Evolutionary conservation across 2,329 filamentous ascomycete genomes (phyloP).

Genomic region (Dactylellina sp.): DNA sequence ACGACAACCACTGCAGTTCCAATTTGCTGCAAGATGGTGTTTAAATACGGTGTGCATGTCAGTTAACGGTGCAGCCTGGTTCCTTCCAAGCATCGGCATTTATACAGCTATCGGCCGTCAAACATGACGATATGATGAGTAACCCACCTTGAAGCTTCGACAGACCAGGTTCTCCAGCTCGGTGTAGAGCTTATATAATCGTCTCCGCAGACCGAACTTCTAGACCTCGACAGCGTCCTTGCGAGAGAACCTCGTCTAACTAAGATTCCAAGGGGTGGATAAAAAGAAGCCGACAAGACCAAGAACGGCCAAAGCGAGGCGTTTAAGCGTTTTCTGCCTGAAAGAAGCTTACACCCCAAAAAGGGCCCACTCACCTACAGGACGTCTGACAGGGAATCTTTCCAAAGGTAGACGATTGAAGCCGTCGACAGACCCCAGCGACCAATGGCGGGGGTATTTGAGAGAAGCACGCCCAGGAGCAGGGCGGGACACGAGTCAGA

Average conservation of each 20-base stretch:
- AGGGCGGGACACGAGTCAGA: conserved; percentile 41
- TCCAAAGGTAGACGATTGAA: conserved; percentile 45
- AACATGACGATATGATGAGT: too few relatives aligned
- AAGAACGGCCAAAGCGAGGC: neutral
- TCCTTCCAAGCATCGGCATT: neutral
- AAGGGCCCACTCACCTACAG: neutral
- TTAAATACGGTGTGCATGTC: too few relatives aligned
- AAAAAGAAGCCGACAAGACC: conserved; percentile 15
- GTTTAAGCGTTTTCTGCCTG: conserved; percentile 32
- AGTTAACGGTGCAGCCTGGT: too few relatives aligned
- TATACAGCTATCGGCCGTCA: neutral
- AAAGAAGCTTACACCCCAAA: conserved; percentile 20
- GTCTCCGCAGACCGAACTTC: conserved; percentile 21
- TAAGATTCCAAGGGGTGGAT: neutral
- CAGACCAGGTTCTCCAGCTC: too few relatives aligned
- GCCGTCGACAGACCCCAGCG: conserved; percentile 20
- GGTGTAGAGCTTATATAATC: conserved; percentile 27
- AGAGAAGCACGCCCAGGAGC: conserved; percentile 17
- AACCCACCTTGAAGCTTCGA: too few relatives aligned
- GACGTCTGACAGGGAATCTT: neutral
- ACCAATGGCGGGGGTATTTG: conserved; percentile 42
- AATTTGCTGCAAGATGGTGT: too few relatives aligned
- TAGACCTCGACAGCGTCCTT: neutral
- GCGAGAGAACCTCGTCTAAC: neutral
- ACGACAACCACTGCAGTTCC: too few relatives aligned